These are phyloP conservation scores for Macrophomina pseudophaseolina DNA, from an alignment of 2,329 filamentous ascomycete genomes.

Conservation along the genomic window DNA sequence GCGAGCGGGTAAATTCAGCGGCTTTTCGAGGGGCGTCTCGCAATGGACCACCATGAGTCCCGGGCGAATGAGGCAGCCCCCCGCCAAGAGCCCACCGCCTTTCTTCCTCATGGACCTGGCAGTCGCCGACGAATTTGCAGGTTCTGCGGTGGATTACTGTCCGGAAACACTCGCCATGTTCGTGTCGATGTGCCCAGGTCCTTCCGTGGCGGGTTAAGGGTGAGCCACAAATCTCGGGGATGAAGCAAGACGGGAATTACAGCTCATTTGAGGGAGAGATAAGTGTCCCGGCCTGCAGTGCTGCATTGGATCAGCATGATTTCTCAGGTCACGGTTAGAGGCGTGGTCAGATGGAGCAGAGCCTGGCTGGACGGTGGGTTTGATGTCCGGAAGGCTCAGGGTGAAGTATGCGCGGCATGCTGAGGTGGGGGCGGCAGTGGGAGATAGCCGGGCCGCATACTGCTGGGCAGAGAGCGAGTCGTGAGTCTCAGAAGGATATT, in stretches of 20 bases:
- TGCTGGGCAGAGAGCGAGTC: not conserved
- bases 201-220: not conserved
- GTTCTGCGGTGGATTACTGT: not conserved
- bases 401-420: not conserved
- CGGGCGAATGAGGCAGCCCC: constrained; percentile 10
- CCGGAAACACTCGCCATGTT: not conserved
- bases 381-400: not conserved
- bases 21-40: not conserved
- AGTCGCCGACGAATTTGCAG: not conserved
- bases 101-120: not conserved
- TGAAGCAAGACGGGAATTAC: not conserved
- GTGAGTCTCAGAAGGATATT: not conserved
- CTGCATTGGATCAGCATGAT: not conserved
- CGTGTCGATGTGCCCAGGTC: not conserved
- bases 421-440: not conserved
- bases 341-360: too few species aligned
- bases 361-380: not conserved
- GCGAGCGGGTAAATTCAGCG: not conserved
- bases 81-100: constrained; percentile 15
- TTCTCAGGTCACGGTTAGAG: not conserved
- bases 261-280: not conserved
- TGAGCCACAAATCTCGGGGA: not conserved
- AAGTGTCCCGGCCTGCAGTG: not conserved
- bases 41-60: constrained; percentile 11
- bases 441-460: too few species aligned